Base-by-base conservation (phyloP, 1,139 yeast genomes). In the Sugiyamaella neomexicana region DNA sequence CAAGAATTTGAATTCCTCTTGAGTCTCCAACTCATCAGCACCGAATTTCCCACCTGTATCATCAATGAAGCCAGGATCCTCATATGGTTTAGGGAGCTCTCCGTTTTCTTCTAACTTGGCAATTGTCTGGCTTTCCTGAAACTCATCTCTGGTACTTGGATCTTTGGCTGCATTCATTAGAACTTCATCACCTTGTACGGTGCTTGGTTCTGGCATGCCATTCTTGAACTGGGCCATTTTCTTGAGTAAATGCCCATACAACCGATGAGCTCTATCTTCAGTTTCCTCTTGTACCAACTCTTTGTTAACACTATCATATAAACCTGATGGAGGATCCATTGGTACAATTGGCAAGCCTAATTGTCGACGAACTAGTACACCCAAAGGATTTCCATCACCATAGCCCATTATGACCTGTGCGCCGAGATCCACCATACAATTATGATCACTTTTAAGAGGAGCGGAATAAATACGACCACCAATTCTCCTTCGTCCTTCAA, bases 401-500 rank as follows among this genome's bases (percentile, higher is more conserved):
- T 70, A 74, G 0, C 78, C 78, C 57, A 72, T 66, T 15, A 75
- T 65, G 15, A 75, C 64, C 36, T 72, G 75, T 8, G 75, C 78
- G 17, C 78, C 78, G 5, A 75, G 66, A 57, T 75, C 78, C 3
- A 72, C 75, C 31, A 63, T 59, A 29, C 60, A 57, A 9, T 60
- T 58, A 12, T 59, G 59, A 40, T 63, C 64, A n/a, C 62, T 57
- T 50, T 65, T 63, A 46, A 74, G 61, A 9, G 68, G 68, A 4
- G 75, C 74, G 2, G 76, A 68, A 60, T 73, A 73, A 5, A 75
- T 70, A 7, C 79, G 67, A 2, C 79, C 79, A 29, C 79, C 79
- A 29, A 75, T 71, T 29, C 79, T 65, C 17, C 71, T 60, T 42
- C 77, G 65, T 1, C 73, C 78, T 55, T 75, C 79, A 1, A 75